Evolutionary conservation across 148 eudicot species (phyloP).

Genomic region (Dianthus caryophyllus): DNA sequence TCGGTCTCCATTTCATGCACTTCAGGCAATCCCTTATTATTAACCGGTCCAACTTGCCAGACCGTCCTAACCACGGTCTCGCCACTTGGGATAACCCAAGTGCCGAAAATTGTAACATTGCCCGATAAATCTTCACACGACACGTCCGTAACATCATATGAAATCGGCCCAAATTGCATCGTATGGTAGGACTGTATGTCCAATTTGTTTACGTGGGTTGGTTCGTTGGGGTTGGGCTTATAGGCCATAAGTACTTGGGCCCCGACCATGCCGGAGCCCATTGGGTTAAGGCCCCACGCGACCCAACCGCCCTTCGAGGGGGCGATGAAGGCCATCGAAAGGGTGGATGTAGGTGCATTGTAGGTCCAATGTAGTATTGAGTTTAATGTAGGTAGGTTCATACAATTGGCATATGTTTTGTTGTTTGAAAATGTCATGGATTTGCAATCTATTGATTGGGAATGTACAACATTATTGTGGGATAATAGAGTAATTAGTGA

Average conservation of each 20-base stretch:
- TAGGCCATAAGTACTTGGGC: slow-evolving; percentile 49
- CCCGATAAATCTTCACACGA: slow-evolving; percentile 18
- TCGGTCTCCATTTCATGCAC: slow-evolving; percentile 45
- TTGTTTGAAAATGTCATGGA: slow-evolving; percentile 43
- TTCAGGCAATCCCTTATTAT: slow-evolving; percentile 30
- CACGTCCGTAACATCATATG: slow-evolving; percentile 28
- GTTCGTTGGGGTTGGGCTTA: slow-evolving; percentile 17
- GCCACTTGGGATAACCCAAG: slow-evolving; percentile 26
- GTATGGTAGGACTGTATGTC: slow-evolving; percentile 35
- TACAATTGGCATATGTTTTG: slow-evolving; percentile 36
- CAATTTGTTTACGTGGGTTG: slow-evolving; percentile 43
- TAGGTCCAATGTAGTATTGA: slow-evolving; percentile 63
- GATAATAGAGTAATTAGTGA: neutral
- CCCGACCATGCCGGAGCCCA: slow-evolving; percentile 57
- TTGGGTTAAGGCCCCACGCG: slow-evolving; percentile 78
- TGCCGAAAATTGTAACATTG: slow-evolving; percentile 37
- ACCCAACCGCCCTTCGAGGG: slow-evolving; percentile 55
- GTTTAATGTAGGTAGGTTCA: slow-evolving; percentile 37
- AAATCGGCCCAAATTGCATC: slow-evolving; percentile 22
- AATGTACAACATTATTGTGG: slow-evolving; percentile 6
- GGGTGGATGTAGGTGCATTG: slow-evolving; percentile 30
- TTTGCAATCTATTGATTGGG: slow-evolving; percentile 44
- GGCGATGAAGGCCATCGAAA: slow-evolving; percentile 58
- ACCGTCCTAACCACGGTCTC: slow-evolving; percentile 39
- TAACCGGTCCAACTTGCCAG: slow-evolving; percentile 68